Conservation (phyloP, 257 asterid genomes). For the Striga asiatica region DNA sequence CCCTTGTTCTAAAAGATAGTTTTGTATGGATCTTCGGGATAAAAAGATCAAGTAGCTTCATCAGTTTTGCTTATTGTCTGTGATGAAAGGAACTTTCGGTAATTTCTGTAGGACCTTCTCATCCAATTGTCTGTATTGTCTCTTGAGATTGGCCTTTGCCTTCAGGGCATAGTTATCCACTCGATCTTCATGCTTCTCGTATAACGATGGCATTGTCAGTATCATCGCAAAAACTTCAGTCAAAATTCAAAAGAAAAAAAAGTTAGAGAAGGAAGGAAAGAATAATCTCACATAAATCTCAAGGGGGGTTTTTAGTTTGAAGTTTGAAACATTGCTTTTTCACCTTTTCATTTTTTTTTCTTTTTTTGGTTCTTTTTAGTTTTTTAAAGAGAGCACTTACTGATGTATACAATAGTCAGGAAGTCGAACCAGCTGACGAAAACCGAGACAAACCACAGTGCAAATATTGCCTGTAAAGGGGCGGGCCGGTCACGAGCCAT, state of each 20-base stretch:
- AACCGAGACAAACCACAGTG: slow-evolving; percentile 46
- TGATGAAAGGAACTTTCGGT: slow-evolving; percentile 54
- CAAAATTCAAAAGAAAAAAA: background rate
- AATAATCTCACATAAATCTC: too few relatives aligned
- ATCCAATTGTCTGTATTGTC: slow-evolving; percentile 65
- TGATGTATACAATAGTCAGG: slow-evolving; percentile 56
- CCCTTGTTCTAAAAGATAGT: background rate
- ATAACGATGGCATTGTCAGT: slow-evolving; percentile 70
- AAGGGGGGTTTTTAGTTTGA: too few relatives aligned
- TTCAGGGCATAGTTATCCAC: slow-evolving; percentile 70
- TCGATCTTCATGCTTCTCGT: slow-evolving; percentile 77
- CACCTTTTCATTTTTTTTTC: background rate
- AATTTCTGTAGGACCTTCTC: slow-evolving; percentile 80
- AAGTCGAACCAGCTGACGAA: slow-evolving; percentile 89
- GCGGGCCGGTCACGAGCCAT: too few relatives aligned
- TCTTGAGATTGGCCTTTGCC: slow-evolving; percentile 64
- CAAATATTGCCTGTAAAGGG: slow-evolving; percentile 49
- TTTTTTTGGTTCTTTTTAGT: background rate
- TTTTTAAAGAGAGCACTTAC: slow-evolving; percentile 43
- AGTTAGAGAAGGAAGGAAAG: too few relatives aligned
- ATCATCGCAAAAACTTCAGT: slow-evolving; percentile 45
- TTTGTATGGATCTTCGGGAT: too few relatives aligned
- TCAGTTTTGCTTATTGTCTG: slow-evolving; percentile 51
- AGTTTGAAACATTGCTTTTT: too few relatives aligned
- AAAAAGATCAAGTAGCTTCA: too few relatives aligned